A percentile compares a stretch with the other conserved stretches of the same genome.
Conservation (phyloP, 257 asterid genomes). For the Cruciata laevipes region DNA sequence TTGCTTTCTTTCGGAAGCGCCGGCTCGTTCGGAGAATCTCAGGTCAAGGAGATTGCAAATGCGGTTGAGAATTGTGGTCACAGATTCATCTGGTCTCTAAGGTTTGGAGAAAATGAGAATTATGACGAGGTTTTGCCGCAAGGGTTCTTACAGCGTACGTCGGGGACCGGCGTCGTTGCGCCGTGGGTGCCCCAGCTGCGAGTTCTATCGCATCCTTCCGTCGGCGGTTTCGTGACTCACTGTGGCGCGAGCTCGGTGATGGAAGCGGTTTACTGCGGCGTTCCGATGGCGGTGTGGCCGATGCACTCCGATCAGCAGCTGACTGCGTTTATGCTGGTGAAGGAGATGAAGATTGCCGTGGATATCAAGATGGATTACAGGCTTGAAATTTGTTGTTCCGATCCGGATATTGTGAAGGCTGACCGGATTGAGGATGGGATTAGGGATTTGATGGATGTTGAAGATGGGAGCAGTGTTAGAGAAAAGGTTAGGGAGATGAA, state of each 20-base stretch:
- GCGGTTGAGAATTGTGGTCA: constrained; percentile 35
- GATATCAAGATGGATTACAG: constrained; percentile 9
- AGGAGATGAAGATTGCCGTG: background rate
- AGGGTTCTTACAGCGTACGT: background rate
- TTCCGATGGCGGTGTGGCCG: constrained; percentile 4
- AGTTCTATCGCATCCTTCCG: background rate
- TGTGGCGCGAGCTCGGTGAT: constrained; percentile 9
- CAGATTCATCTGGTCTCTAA: constrained; percentile 46
- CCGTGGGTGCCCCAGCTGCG: constrained; percentile 9
- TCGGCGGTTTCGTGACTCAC: constrained; percentile 1
- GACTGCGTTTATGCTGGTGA: constrained; percentile 5
- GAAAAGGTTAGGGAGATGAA: constrained; percentile 8
- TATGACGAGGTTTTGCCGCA: background rate
- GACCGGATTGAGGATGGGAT: constrained; percentile 35
- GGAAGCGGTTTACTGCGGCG: background rate
- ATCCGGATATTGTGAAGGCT: constrained; percentile 28
- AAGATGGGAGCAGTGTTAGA: background rate
- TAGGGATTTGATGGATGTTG: constrained; percentile 26
- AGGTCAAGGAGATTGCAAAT: constrained; percentile 41
- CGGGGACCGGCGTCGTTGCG: background rate
- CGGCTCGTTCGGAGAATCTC: constrained; percentile 15
- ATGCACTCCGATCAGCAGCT: constrained; percentile 3
- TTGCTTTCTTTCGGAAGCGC: background rate
- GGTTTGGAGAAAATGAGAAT: constrained; percentile 5
- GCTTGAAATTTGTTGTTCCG: background rate